A percentile compares a stretch with the other conserved stretches of the same genome.
Evolutionary conservation across 208 protist genomes (phyloP).

Genomic region (Herpetomonas tarakana): DNA sequence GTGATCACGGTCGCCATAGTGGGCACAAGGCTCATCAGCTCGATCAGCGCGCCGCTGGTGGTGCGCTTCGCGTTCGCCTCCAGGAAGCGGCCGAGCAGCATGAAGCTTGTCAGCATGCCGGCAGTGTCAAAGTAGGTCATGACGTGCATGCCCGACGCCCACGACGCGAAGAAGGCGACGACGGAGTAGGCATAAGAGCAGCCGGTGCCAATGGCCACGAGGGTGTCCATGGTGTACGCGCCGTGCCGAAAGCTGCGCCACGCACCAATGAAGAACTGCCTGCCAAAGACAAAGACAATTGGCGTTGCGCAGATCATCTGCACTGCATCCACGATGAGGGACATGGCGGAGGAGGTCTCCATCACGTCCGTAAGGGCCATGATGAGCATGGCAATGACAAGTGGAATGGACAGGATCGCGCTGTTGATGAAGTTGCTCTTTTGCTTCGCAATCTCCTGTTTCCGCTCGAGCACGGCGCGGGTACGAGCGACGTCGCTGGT

Average conservation of each 20-base stretch:
- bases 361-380: slow-evolving; percentile 46
- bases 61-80: slow-evolving; percentile 93
- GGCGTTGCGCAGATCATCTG: slow-evolving; percentile 66
- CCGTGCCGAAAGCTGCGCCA: slow-evolving; percentile 50
- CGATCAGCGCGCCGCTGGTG: slow-evolving; percentile 85
- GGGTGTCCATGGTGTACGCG: slow-evolving; percentile 87
- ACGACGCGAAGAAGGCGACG: slow-evolving; percentile 33
- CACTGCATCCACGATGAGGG: slow-evolving; percentile 37
- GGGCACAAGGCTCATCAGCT: slow-evolving; percentile 85
- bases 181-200: slow-evolving; percentile 75
- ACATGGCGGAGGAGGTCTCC: slow-evolving; percentile 15
- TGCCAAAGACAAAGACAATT: slow-evolving; percentile 84
- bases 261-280: slow-evolving; percentile 66
- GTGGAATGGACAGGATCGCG: slow-evolving; percentile 56
- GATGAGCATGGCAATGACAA: slow-evolving; percentile 62
- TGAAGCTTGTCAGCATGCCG: slow-evolving; percentile 93
- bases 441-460: slow-evolving; percentile 56
- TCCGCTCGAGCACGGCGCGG: slow-evolving; percentile 56
- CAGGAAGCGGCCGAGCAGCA: slow-evolving; percentile 95
- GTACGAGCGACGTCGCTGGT: slow-evolving; percentile 21
- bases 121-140: slow-evolving; percentile 95
- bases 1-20: slow-evolving; percentile 35
- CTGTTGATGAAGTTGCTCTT: slow-evolving; percentile 36
- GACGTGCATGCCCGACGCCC: slow-evolving; percentile 18
- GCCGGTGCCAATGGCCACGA: slow-evolving; percentile 79